Percentiles rank a stretch among this genome's conserved stretches.
These are phyloP conservation scores for Ziziphus jujuba DNA, from an alignment of 306 rosid species.

Conservation along the genomic window DNA sequence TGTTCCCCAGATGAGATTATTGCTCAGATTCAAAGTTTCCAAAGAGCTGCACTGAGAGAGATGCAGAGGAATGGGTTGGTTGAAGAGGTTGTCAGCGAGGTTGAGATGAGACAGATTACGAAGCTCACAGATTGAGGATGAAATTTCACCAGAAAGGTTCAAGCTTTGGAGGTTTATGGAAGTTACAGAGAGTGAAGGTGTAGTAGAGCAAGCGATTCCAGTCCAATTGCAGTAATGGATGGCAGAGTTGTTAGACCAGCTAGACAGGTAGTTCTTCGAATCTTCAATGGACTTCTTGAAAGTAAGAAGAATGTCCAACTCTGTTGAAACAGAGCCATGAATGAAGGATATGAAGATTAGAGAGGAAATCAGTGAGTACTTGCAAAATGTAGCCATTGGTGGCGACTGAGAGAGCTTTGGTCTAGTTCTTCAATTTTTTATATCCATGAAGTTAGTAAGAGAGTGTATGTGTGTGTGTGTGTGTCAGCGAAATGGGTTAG, in stretches of 20 bases:
- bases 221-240: constrained; percentile 78
- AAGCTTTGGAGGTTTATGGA: constrained; percentile 66
- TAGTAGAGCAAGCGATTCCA: constrained; percentile 60
- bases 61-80: constrained; percentile 92
- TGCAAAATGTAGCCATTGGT: constrained; percentile 63
- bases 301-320: constrained; percentile 55
- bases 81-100: constrained; percentile 79
- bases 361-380: constrained; percentile 48
- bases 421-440: constrained; percentile 26
- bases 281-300: constrained; percentile 79
- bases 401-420: constrained; percentile 35
- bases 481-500: constrained; percentile 20
- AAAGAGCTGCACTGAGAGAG: constrained; percentile 71
- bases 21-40: constrained; percentile 79
- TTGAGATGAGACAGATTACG: constrained; percentile 59
- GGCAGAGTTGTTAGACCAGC: constrained; percentile 67
- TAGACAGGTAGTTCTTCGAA: constrained; percentile 55
- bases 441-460: constrained; percentile 28
- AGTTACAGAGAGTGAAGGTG: constrained; percentile 51
- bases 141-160: constrained; percentile 87
- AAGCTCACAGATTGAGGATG: constrained; percentile 67
- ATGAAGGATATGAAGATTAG: constrained; percentile 33
- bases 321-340: constrained; percentile 48
- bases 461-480: constrained; percentile 9
- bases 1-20: constrained; percentile 91